Evolutionary conservation across 805 yeast genomes (phyloP).

Genomic region (Pichia cephalocereana): DNA sequence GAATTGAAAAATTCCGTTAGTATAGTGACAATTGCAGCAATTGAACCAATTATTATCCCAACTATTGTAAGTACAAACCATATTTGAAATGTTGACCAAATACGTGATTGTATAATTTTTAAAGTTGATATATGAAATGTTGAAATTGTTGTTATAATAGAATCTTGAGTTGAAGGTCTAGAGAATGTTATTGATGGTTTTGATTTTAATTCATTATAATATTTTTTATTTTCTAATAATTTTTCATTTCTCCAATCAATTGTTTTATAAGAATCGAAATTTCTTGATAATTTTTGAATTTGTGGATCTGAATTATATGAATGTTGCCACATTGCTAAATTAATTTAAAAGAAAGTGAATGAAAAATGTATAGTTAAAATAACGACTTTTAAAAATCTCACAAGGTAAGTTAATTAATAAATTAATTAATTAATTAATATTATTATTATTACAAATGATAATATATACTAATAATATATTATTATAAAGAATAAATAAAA

Average conservation of each 20-base stretch:
- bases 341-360: background rate
- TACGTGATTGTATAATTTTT: slow-evolving; percentile 7
- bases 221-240: slow-evolving; percentile 34
- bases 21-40: slow-evolving; percentile 76
- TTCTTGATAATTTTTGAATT: slow-evolving; percentile 23
- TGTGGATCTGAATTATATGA: slow-evolving; percentile 4
- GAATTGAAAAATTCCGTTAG: slow-evolving; percentile 83
- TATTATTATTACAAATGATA: too few species aligned
- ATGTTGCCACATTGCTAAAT: slow-evolving; percentile 9
- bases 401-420: too few species aligned
- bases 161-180: slow-evolving; percentile 9
- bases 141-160: slow-evolving; percentile 10
- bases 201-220: slow-evolving; percentile 15
- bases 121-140: slow-evolving; percentile 8
- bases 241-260: slow-evolving; percentile 67
- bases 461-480: too few species aligned
- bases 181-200: too few species aligned
- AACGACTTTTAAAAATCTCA: too few species aligned
- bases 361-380: background rate
- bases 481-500: too few species aligned
- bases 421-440: too few species aligned
- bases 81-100: slow-evolving; percentile 33
- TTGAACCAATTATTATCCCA: slow-evolving; percentile 69
- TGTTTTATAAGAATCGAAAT: slow-evolving; percentile 55
- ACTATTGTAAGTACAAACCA: slow-evolving; percentile 72